Conservation (phyloP, 1,284 basidiomycete species). For the Ceratorhiza oryzae-sativae region DNA sequence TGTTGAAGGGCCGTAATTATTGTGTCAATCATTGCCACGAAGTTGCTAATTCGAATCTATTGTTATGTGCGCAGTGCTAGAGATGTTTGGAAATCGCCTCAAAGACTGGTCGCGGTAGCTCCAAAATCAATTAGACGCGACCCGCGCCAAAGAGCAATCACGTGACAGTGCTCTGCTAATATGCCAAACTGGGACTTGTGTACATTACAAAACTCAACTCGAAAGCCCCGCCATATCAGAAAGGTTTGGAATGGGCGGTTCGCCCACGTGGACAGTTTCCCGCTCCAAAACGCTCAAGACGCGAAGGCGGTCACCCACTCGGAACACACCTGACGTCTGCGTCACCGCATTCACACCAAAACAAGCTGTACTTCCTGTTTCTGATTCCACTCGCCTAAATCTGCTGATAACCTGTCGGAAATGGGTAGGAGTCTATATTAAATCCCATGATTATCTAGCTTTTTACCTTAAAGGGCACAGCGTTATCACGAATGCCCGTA, state of each 20-base stretch:
- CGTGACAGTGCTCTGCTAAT: neutral
- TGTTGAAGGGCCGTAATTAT: slow-evolving; percentile 19
- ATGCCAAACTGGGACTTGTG: too few relatives aligned
- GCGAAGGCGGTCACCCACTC: slow-evolving; percentile 39
- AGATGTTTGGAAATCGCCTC: neutral
- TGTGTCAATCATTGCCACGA: neutral
- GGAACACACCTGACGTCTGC: slow-evolving; percentile 31
- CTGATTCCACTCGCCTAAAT: slow-evolving; percentile 21
- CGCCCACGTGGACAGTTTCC: slow-evolving; percentile 12
- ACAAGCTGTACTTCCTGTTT: slow-evolving; percentile 38
- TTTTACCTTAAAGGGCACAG: slow-evolving; percentile 63
- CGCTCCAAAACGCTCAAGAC: slow-evolving; percentile 30
- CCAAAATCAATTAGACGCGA: slow-evolving; percentile 1
- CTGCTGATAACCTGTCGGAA: slow-evolving; percentile 9
- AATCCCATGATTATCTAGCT: too few relatives aligned
- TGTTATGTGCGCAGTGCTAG: neutral
- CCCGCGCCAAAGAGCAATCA: neutral
- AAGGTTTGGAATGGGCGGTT: neutral
- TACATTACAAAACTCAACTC: too few relatives aligned
- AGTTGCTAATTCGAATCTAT: neutral
- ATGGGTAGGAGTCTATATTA: neutral
- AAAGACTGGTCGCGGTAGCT: neutral
- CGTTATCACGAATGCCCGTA: slow-evolving; percentile 69
- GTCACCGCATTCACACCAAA: slow-evolving; percentile 44
- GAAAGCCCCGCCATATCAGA: too few relatives aligned